Evolutionary conservation across 1,139 yeast species (phyloP).

Genomic region (Kazachstania sp.): DNA sequence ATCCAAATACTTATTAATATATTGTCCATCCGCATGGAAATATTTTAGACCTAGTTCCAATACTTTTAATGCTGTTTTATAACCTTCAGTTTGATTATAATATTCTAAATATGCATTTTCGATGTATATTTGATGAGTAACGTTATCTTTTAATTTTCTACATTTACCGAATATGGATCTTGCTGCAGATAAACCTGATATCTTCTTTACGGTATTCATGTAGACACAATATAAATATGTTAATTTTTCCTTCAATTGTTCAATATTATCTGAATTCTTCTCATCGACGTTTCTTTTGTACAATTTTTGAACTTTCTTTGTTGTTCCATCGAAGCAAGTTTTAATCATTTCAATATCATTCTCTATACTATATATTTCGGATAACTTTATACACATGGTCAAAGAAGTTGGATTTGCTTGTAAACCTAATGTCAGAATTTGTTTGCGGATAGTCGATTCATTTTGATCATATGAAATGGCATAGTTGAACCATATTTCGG

Average conservation of each 20-base stretch:
- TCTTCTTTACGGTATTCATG: slow-evolving; percentile 54
- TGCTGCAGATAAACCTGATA: slow-evolving; percentile 64
- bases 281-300: background rate
- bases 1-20: slow-evolving; percentile 60
- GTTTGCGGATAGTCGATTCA: slow-evolving; percentile 16
- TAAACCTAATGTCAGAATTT: slow-evolving; percentile 49
- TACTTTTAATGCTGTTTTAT: slow-evolving; percentile 64
- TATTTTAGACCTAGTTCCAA: slow-evolving; percentile 72
- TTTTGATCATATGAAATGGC: slow-evolving; percentile 24
- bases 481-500: slow-evolving; percentile 82
- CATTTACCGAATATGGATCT: slow-evolving; percentile 58
- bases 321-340: slow-evolving; percentile 42
- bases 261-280: slow-evolving; percentile 21
- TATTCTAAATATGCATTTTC: slow-evolving; percentile 81
- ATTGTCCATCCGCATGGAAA: slow-evolving; percentile 48
- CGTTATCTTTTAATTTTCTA: slow-evolving; percentile 38
- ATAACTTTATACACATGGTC: slow-evolving; percentile 55
- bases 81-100: slow-evolving; percentile 44
- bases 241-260: slow-evolving; percentile 16
- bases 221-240: slow-evolving; percentile 40
- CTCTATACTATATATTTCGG: slow-evolving; percentile 62
- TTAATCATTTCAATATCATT: slow-evolving; percentile 46
- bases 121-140: slow-evolving; percentile 69
- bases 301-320: slow-evolving; percentile 31
- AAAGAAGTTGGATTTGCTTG: slow-evolving; percentile 65